A percentile compares a stretch with the other conserved stretches of the same genome.
Evolutionary conservation across 768 basidiomycete genomes (phyloP).

Genomic region (Termitomyces sp.): DNA sequence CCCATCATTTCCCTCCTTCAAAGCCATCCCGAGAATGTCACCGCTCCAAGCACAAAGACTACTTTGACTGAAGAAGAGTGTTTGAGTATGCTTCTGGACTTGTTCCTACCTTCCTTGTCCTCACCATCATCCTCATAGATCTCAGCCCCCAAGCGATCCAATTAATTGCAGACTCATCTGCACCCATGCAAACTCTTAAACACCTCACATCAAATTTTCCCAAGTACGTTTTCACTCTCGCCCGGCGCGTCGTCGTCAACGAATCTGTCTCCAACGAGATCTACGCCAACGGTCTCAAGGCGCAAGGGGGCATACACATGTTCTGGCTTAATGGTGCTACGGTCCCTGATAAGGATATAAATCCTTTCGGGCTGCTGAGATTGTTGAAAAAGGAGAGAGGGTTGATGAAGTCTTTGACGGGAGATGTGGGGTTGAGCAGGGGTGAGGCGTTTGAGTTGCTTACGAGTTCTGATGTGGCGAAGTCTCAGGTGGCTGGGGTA

Average conservation of each 20-base stretch:
- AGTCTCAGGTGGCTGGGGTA: slow-evolving; percentile 42
- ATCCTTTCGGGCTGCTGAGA: slow-evolving; percentile 68
- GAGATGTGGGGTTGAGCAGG: slow-evolving; percentile 55
- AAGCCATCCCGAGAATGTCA: slow-evolving; percentile 32
- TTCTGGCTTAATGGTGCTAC: slow-evolving; percentile 81
- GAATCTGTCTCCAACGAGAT: slow-evolving; percentile 51
- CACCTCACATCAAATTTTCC: slow-evolving; percentile 87
- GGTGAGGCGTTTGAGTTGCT: slow-evolving; percentile 69
- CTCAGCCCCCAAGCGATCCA: slow-evolving; percentile 74
- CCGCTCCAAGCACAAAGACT: slow-evolving; percentile 33
- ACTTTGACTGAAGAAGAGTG: slow-evolving; percentile 52
- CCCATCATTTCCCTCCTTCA: slow-evolving; percentile 35
- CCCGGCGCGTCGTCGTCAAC: slow-evolving; percentile 60
- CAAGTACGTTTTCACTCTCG: slow-evolving; percentile 69
- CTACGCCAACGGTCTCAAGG: slow-evolving; percentile 47
- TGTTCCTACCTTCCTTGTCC: slow-evolving; percentile 2
- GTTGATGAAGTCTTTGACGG: slow-evolving; percentile 52
- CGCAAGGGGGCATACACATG: slow-evolving; percentile 46
- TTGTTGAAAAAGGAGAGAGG: slow-evolving; percentile 67
- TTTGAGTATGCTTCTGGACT: slow-evolving; percentile 26
- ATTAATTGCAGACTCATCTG: slow-evolving; percentile 58
- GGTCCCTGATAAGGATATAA: slow-evolving; percentile 58
- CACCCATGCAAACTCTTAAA: slow-evolving; percentile 52
- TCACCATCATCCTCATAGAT: slow-evolving; percentile 26
- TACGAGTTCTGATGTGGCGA: slow-evolving; percentile 54